Percentiles rank a stretch among this genome's conserved stretches.
phyloP scores from a whole-genome alignment of 2,329 filamentous ascomycete genomes.

The Trichoderma sp. region DNA sequence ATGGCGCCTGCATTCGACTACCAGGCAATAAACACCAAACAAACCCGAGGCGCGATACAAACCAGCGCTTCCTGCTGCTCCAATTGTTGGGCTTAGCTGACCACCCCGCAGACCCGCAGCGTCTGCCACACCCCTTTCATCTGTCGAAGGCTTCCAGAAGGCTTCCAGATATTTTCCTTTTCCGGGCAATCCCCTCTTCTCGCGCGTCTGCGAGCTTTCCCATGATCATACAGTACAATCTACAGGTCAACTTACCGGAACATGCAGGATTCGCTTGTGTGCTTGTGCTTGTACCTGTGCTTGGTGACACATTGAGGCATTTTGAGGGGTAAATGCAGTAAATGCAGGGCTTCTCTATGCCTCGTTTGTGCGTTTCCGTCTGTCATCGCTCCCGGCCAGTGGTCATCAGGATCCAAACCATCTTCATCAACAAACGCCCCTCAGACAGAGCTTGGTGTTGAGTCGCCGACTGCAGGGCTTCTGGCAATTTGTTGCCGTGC shows the following conservation, averaged over 20 bases:
- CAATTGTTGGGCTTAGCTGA: background rate
- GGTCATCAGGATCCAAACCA: background rate
- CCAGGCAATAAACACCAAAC: background rate
- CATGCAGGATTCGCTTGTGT: background rate
- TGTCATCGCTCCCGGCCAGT: background rate
- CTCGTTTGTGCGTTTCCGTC: background rate
- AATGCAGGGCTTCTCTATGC: background rate
- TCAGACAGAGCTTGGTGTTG: background rate
- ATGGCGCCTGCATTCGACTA: background rate
- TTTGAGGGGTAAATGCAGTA: conserved; percentile 2
- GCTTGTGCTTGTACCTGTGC: background rate
- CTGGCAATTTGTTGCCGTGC: background rate
- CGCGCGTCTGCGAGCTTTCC: background rate
- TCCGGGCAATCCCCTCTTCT: background rate
- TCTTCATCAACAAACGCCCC: background rate
- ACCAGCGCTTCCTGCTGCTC: background rate
- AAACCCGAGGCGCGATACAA: background rate
- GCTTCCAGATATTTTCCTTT: background rate
- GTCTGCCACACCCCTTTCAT: background rate
- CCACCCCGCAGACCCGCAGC: background rate
- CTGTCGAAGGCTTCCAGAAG: background rate
- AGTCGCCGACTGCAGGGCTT: background rate
- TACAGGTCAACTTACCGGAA: background rate
- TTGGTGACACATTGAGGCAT: background rate
- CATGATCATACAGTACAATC: background rate